These are phyloP conservation scores for Yamadazyma tumulicola DNA, from an alignment of 805 yeast genomes.

Conservation along the genomic window DNA sequence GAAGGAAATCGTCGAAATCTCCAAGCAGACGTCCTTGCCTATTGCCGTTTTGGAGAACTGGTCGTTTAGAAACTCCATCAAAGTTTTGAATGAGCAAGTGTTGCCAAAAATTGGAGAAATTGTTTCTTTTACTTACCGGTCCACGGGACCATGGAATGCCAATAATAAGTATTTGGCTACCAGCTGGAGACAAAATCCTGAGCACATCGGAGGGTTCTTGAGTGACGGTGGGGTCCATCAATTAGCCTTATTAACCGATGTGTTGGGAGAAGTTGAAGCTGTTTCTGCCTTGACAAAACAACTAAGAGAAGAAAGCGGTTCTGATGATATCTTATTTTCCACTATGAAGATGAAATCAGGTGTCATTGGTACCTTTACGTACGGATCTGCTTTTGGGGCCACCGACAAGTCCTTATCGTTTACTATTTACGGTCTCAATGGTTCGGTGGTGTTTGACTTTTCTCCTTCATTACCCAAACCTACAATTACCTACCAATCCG, in stretches of 20 bases:
- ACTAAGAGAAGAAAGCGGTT: constrained; percentile 72
- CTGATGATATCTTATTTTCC: constrained; percentile 76
- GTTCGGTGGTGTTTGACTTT: constrained; percentile 68
- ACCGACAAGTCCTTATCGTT: constrained; percentile 65
- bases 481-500: constrained; percentile 33
- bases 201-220: constrained; percentile 88
- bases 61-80: constrained; percentile 65
- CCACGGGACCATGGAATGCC: constrained; percentile 70
- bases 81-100: constrained; percentile 46
- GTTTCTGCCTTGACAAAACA: constrained; percentile 78
- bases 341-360: constrained; percentile 59
- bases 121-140: constrained; percentile 64
- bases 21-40: constrained; percentile 61
- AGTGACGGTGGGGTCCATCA: constrained; percentile 98
- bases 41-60: constrained; percentile 84
- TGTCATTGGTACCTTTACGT: constrained; percentile 78
- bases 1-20: constrained; percentile 65
- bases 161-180: constrained; percentile 63
- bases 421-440: constrained; percentile 74
- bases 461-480: constrained; percentile 44
- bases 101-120: constrained; percentile 71
- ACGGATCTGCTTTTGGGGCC: constrained; percentile 85
- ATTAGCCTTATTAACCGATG: constrained; percentile 77
- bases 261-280: constrained; percentile 68
- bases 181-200: constrained; percentile 84